phyloP scores from a whole-genome alignment of 371 early-diverging fungal species.

The Saksenaea oblongispora region DNA sequence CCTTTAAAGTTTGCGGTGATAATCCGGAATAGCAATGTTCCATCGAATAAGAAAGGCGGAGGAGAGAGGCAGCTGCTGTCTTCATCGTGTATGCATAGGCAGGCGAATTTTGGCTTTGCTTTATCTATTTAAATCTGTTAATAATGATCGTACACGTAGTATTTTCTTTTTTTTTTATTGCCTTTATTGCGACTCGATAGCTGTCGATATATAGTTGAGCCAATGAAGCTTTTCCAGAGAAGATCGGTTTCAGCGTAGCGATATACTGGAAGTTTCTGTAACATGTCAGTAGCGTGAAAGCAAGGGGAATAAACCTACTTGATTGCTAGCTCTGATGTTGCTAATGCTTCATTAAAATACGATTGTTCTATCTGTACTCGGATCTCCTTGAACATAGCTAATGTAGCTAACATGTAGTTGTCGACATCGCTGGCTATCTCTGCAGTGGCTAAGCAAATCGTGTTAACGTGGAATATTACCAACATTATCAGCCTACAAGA shows the following conservation, averaged over 20 bases:
- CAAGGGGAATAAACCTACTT: slow-evolving; percentile 15
- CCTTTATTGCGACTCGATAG: slow-evolving; percentile 42
- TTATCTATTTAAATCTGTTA: slow-evolving; percentile 19
- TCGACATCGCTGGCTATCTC: slow-evolving; percentile 29
- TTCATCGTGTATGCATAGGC: slow-evolving; percentile 48
- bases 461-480: not conserved
- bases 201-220: slow-evolving; percentile 55
- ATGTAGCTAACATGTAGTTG: slow-evolving; percentile 26
- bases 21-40: slow-evolving; percentile 68
- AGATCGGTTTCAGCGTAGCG: slow-evolving; percentile 39
- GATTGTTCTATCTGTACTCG: slow-evolving; percentile 16
- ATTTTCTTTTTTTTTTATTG: slow-evolving; percentile 11
- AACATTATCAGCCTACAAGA: slow-evolving; percentile 11
- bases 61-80: slow-evolving; percentile 38
- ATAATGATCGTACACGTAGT: not conserved
- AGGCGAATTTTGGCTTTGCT: slow-evolving; percentile 41
- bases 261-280: slow-evolving; percentile 47
- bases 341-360: slow-evolving; percentile 23
- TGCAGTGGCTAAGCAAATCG: slow-evolving; percentile 13
- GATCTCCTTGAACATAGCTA: slow-evolving; percentile 26
- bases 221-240: slow-evolving; percentile 47
- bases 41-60: slow-evolving; percentile 59
- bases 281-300: not conserved
- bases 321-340: slow-evolving; percentile 28
- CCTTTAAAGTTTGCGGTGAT: slow-evolving; percentile 37